These are phyloP conservation scores for Fusarium anguioides DNA, from an alignment of 2,329 filamentous ascomycete genomes.

Conservation along the genomic window DNA sequence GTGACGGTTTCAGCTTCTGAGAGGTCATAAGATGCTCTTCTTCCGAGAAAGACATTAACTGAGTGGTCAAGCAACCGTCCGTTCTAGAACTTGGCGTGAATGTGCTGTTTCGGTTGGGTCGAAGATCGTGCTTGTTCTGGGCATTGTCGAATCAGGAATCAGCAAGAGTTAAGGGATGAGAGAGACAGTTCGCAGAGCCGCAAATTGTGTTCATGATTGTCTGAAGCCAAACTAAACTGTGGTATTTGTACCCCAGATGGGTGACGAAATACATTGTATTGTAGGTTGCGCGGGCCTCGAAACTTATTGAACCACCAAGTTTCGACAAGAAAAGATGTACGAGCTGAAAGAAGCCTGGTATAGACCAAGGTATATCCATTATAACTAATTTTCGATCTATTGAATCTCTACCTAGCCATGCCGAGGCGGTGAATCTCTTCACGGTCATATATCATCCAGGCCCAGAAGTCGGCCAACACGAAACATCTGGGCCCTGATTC, in stretches of 20 bases:
- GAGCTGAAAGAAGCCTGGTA: not conserved
- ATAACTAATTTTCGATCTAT: not conserved
- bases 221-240: not conserved
- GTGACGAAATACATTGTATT: not conserved
- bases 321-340: not conserved
- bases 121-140: constrained; percentile 30
- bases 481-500: constrained; percentile 16
- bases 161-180: constrained; percentile 3
- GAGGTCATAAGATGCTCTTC: constrained; percentile 1
- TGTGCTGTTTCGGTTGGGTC: constrained; percentile 14
- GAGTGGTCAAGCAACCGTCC: constrained; percentile 21
- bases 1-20: constrained; percentile 8
- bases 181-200: constrained; percentile 27
- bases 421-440: constrained; percentile 21
- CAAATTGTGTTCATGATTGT: constrained; percentile 6
- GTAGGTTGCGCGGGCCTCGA: not conserved
- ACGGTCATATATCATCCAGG: constrained; percentile 7
- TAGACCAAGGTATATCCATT: not conserved
- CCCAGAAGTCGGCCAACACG: constrained; percentile 6
- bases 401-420: not conserved
- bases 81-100: constrained; percentile 33
- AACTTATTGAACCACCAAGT: not conserved
- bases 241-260: not conserved
- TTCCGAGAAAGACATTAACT: constrained; percentile 4
- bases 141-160: constrained; percentile 25